Evolutionary conservation across 2,329 filamentous ascomycete species (phyloP).

Genomic region (Chaetomium sp.): DNA sequence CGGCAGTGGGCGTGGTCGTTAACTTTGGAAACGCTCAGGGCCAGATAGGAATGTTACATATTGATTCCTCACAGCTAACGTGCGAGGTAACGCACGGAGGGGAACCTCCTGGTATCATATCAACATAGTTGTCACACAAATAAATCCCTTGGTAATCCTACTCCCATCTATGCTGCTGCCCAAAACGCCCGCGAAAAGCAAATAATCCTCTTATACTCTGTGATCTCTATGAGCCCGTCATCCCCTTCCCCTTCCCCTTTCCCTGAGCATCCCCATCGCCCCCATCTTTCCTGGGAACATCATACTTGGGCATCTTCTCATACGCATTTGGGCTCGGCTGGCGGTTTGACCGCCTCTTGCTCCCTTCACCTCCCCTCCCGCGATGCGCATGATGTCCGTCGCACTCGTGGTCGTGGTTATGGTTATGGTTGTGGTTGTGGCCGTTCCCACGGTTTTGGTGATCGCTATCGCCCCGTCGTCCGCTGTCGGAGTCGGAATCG

Average conservation of each 20-base stretch:
- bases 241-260: not conserved
- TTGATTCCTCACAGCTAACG: no score
- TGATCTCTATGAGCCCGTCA: not conserved
- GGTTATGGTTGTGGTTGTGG: conserved; percentile 23
- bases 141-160: no score
- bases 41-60: no score
- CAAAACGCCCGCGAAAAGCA: not conserved
- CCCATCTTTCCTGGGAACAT: conserved; percentile 28
- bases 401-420: conserved; percentile 30
- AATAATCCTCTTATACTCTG: not conserved
- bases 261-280: conserved; percentile 5
- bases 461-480: no score
- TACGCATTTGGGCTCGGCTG: conserved; percentile 74
- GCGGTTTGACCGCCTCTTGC: conserved; percentile 40
- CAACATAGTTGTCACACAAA: no score
- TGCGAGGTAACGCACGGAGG: no score
- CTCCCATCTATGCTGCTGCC: no score
- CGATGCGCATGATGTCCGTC: conserved; percentile 30
- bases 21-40: no score
- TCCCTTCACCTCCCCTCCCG: conserved; percentile 24
- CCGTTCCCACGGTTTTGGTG: not conserved
- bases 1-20: no score
- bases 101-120: no score
- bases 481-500: conserved; percentile 32
- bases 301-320: conserved; percentile 62